A percentile compares a stretch with the other conserved stretches of the same genome.
These are phyloP conservation scores for Sarocladium oryzae DNA, from an alignment of 2,329 filamentous ascomycete genomes.

Conservation along the genomic window DNA sequence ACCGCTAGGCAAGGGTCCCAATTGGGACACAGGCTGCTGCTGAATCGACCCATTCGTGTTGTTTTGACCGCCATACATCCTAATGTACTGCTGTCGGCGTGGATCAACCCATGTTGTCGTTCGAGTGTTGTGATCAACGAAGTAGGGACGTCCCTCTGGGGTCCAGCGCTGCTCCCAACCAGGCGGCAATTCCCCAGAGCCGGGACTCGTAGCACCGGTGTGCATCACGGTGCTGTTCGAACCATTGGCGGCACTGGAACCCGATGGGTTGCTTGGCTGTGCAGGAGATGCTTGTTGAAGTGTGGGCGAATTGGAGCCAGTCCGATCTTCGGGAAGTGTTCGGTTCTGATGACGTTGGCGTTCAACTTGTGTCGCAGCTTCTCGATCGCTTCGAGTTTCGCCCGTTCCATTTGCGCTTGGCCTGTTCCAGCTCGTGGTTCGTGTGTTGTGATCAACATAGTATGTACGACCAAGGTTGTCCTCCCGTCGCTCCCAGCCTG, in stretches of 20 bases:
- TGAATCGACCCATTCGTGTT: constrained; percentile 82
- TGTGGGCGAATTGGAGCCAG: constrained; percentile 85
- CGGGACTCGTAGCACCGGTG: constrained; percentile 85
- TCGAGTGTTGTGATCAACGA: constrained; percentile 96
- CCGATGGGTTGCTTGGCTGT: constrained; percentile 20
- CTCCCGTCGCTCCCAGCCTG: constrained; percentile 92
- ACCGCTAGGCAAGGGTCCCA: constrained; percentile 89
- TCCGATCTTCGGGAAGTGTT: constrained; percentile 91
- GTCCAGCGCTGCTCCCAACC: constrained; percentile 97
- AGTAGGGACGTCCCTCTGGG: constrained; percentile 90
- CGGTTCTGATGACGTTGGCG: constrained; percentile 90
- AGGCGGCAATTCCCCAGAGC: constrained; percentile 87
- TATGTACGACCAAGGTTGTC: constrained; percentile 94
- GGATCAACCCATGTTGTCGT: constrained; percentile 99
- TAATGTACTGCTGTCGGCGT: constrained; percentile 92
- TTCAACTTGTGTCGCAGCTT: constrained; percentile 88
- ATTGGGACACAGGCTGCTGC: constrained; percentile 93
- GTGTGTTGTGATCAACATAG: constrained; percentile 96
- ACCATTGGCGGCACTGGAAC: constrained; percentile 27
- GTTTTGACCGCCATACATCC: constrained; percentile 90
- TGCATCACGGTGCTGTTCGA: constrained; percentile 64
- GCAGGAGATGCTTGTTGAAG: constrained; percentile 47
- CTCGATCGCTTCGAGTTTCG: constrained; percentile 66
- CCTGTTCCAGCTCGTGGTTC: constrained; percentile 93
- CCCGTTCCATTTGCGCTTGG: constrained; percentile 74